Conservation (phyloP, 106 monocot species). For the Alisma plantagoaquatica region DNA sequence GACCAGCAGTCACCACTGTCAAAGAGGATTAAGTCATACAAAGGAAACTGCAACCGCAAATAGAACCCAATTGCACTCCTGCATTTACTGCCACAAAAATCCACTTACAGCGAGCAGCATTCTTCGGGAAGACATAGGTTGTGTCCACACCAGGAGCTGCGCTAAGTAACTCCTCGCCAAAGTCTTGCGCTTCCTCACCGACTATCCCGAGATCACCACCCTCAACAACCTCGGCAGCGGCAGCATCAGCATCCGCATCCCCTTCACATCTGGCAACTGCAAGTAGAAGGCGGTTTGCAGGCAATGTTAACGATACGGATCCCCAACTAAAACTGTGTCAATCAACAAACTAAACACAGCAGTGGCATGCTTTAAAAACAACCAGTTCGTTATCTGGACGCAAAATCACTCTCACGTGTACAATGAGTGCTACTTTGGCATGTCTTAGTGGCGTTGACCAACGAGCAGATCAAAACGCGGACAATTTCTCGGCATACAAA, state of each 20-base stretch:
- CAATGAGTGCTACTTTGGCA: too few species aligned
- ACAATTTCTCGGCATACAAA: too few species aligned
- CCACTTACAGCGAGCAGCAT: constrained; percentile 53
- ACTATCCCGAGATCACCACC: constrained; percentile 81
- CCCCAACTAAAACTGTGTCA: too few species aligned
- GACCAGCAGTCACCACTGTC: constrained; percentile 83
- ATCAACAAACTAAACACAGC: too few species aligned
- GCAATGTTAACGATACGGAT: too few species aligned
- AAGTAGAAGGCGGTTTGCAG: too few species aligned
- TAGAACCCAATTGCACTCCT: neutral
- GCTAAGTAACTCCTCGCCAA: constrained; percentile 46
- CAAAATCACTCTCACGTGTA: too few species aligned
- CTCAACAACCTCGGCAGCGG: constrained; percentile 58
- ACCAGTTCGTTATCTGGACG: too few species aligned
- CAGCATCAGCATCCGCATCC: constrained; percentile 37
- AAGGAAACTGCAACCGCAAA: neutral
- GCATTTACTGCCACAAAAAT: neutral
- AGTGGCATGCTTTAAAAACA: too few species aligned
- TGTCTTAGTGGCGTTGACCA: too few species aligned
- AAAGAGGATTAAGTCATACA: neutral
- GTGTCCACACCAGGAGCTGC: constrained; percentile 84
- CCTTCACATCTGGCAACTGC: constrained; percentile 60
- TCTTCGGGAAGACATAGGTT: constrained; percentile 82
- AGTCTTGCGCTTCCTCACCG: constrained; percentile 73
- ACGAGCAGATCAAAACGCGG: too few species aligned